phyloP scores from a whole-genome alignment of 2,329 filamentous ascomycete species.

The Fusarium caatingaense region DNA sequence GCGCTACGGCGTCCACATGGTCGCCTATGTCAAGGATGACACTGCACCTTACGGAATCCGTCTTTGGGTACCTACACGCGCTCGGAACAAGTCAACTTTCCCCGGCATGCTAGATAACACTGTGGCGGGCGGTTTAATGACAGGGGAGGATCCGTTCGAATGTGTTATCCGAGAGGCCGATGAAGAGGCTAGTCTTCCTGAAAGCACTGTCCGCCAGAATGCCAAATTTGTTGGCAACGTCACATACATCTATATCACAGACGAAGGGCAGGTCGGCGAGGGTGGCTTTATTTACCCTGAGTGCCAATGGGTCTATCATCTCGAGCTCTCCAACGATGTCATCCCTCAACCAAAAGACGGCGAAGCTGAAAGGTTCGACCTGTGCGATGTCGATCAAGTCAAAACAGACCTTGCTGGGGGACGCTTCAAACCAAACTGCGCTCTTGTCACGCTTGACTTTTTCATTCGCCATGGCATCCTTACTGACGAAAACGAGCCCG shows the following conservation, averaged over 20 bases:
- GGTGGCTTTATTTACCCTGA: constrained; percentile 87
- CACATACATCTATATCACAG: constrained; percentile 86
- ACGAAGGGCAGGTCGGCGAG: constrained; percentile 81
- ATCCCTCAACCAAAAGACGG: constrained; percentile 83
- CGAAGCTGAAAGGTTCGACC: constrained; percentile 87
- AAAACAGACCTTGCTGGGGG: constrained; percentile 75
- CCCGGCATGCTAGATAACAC: constrained; percentile 95
- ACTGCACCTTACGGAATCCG: constrained; percentile 67
- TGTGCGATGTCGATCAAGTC: constrained; percentile 82
- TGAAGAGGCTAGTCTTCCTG: constrained; percentile 87
- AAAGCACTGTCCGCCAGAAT: constrained; percentile 71
- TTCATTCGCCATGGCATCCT: constrained; percentile 86
- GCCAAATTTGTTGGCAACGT: constrained; percentile 74
- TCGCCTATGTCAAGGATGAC: constrained; percentile 69
- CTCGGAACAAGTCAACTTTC: constrained; percentile 85
- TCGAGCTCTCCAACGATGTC: constrained; percentile 77
- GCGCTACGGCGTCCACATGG: constrained; percentile 86
- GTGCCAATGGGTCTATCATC: constrained; percentile 90
- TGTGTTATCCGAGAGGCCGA: constrained; percentile 86
- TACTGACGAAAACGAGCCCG: constrained; percentile 79
- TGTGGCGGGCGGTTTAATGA: constrained; percentile 82
- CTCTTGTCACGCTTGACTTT: constrained; percentile 86
- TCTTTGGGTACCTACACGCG: constrained; percentile 86
- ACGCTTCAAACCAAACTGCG: constrained; percentile 94
- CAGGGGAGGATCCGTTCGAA: constrained; percentile 82